phyloP scores from a whole-genome alignment of 805 yeast species.

The Metschnikowia lochheadii region DNA sequence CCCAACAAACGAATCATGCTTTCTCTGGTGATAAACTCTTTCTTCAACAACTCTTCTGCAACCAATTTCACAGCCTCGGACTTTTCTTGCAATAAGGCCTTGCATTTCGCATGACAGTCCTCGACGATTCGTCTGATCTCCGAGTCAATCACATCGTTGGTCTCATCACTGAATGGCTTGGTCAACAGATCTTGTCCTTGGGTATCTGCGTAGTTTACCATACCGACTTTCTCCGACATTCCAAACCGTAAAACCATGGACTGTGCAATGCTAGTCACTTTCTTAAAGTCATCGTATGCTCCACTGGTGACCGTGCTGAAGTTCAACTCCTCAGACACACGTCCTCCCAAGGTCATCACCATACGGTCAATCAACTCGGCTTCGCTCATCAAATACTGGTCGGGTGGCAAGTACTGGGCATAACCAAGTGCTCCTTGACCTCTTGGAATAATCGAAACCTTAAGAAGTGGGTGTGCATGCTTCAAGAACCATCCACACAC shows the following conservation, averaged over 20 bases:
- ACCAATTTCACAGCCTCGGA: slow-evolving; percentile 74
- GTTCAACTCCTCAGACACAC: slow-evolving; percentile 87
- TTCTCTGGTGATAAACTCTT: slow-evolving; percentile 89
- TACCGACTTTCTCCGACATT: slow-evolving; percentile 80
- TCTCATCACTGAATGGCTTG: slow-evolving; percentile 68
- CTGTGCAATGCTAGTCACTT: slow-evolving; percentile 83
- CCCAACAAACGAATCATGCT: slow-evolving; percentile 91
- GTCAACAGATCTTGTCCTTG: slow-evolving; percentile 49
- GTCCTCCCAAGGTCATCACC: slow-evolving; percentile 93
- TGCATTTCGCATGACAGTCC: slow-evolving; percentile 62
- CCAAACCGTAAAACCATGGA: slow-evolving; percentile 87
- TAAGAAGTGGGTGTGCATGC: slow-evolving; percentile 85
- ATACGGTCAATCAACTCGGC: slow-evolving; percentile 78
- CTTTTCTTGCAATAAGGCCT: slow-evolving; percentile 57
- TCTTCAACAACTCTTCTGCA: slow-evolving; percentile 78
- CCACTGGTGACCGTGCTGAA: slow-evolving; percentile 87
- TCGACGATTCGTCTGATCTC: slow-evolving; percentile 67
- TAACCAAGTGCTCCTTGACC: slow-evolving; percentile 96
- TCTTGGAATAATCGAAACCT: slow-evolving; percentile 92
- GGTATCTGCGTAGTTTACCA: slow-evolving; percentile 48
- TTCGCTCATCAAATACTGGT: slow-evolving; percentile 71
- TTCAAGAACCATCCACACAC: slow-evolving; percentile 90
- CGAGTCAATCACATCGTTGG: slow-evolving; percentile 61
- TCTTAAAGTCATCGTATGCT: slow-evolving; percentile 88
- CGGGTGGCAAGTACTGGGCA: slow-evolving; percentile 91